phyloP scores from a whole-genome alignment of 2,329 filamentous ascomycete species.

The Phoma herbarum region DNA sequence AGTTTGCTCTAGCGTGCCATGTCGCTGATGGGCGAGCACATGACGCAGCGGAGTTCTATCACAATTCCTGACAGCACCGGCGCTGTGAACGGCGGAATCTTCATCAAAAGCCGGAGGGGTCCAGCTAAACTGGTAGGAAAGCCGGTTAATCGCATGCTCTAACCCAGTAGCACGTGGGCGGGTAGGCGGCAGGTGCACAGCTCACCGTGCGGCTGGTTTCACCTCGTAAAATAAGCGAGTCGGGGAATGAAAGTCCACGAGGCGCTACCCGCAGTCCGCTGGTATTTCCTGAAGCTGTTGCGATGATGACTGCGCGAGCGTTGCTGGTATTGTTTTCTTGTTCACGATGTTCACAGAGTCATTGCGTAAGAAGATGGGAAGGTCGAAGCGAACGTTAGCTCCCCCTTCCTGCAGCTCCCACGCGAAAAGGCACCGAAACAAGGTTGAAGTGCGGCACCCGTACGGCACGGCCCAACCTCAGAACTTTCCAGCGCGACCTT shows the following conservation, averaged over 20 bases:
- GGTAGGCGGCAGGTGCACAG: constrained; percentile 18
- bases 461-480: constrained; percentile 7
- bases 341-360: constrained; percentile 3
- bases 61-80: constrained; percentile 6
- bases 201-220: constrained; percentile 19
- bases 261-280: background rate
- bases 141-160: constrained; percentile 9
- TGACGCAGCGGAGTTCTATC: constrained; percentile 16
- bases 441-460: constrained; percentile 5
- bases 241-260: constrained; percentile 2
- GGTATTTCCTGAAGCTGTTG: background rate
- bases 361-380: constrained; percentile 3
- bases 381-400: constrained; percentile 10
- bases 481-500: constrained; percentile 6
- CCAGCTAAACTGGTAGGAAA: constrained; percentile 13
- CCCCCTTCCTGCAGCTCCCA: constrained; percentile 15
- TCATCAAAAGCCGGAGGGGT: constrained; percentile 7
- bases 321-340: constrained; percentile 5
- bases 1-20: constrained; percentile 22
- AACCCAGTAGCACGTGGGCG: constrained; percentile 16
- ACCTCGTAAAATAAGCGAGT: constrained; percentile 5
- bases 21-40: constrained; percentile 15
- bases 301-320: background rate
- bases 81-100: constrained; percentile 5
- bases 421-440: constrained; percentile 11